These are phyloP conservation scores for Tephrocybe sp. DNA, from an alignment of 768 basidiomycete species.

Conservation along the genomic window DNA sequence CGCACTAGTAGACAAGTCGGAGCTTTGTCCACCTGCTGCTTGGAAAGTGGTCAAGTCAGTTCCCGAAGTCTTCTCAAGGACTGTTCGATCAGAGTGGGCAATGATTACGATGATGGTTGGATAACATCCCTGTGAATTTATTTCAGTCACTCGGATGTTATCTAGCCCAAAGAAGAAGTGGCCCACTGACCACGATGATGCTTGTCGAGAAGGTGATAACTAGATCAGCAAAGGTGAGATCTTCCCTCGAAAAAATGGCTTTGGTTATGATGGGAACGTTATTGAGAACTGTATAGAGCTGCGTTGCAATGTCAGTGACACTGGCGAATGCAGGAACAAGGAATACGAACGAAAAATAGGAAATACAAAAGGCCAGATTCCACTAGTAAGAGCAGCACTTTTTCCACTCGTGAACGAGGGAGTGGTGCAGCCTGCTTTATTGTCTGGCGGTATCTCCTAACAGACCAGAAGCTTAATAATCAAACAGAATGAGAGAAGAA, in stretches of 20 bases:
- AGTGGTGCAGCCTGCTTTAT: background rate
- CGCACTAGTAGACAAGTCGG: too few relatives aligned
- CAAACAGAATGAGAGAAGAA: background rate
- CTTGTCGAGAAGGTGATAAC: conserved; percentile 4
- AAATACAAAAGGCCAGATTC: conserved; percentile 8
- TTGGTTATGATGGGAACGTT: conserved; percentile 1
- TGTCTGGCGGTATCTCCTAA: conserved; percentile 5
- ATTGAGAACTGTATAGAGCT: conserved; percentile 5
- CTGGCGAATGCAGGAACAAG: background rate
- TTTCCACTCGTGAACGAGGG: background rate
- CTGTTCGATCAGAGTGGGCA: conserved; percentile 6
- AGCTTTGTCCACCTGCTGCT: too few relatives aligned
- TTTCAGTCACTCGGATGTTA: background rate
- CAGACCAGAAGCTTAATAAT: background rate
- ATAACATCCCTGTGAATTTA: conserved; percentile 8
- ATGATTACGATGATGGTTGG: conserved; percentile 5
- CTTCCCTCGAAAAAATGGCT: background rate
- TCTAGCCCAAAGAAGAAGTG: background rate
- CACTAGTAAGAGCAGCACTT: conserved; percentile 5
- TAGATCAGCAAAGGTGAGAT: conserved; percentile 9
- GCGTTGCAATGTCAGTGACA: too few relatives aligned
- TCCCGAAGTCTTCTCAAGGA: too few relatives aligned
- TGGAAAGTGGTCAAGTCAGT: too few relatives aligned
- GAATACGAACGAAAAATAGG: conserved; percentile 7
- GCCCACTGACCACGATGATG: conserved; percentile 6